These are phyloP conservation scores for Umbelopsis sp. DNA, from an alignment of 371 early-diverging fungal species.

Conservation along the genomic window DNA sequence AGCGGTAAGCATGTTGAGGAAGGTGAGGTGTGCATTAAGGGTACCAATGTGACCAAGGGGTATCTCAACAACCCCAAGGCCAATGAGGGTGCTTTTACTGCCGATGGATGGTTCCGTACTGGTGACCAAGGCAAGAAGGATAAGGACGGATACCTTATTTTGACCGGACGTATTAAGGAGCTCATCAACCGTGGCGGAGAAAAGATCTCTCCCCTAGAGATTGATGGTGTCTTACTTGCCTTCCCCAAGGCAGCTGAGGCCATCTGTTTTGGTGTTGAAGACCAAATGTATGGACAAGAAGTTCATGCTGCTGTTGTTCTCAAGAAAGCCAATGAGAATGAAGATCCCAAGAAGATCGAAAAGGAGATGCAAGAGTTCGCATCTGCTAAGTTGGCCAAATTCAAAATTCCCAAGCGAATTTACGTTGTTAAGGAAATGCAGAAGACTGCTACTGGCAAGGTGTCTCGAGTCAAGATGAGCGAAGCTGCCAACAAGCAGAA, in stretches of 20 bases:
- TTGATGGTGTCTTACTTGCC: constrained; percentile 78
- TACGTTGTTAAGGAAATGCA: constrained; percentile 74
- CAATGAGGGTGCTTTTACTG: constrained; percentile 68
- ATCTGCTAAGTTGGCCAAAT: constrained; percentile 64
- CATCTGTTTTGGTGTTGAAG: constrained; percentile 75
- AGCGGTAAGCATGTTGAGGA: constrained; percentile 55
- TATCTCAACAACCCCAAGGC: constrained; percentile 85
- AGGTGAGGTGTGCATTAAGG: constrained; percentile 88
- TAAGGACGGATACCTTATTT: constrained; percentile 69
- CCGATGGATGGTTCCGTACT: constrained; percentile 75
- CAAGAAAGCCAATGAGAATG: constrained; percentile 30
- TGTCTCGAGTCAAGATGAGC: constrained; percentile 61
- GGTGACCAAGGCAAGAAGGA: constrained; percentile 83
- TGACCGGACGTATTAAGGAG: constrained; percentile 84
- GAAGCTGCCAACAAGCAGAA: constrained; percentile 51
- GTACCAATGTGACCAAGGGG: constrained; percentile 77
- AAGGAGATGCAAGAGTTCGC: constrained; percentile 54
- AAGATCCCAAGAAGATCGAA: constrained; percentile 38
- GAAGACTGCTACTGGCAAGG: constrained; percentile 79
- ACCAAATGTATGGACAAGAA: constrained; percentile 82
- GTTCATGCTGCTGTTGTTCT: constrained; percentile 80
- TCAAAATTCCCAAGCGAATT: constrained; percentile 79
- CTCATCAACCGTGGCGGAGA: constrained; percentile 83
- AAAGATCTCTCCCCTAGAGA: constrained; percentile 81
- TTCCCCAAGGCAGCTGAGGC: constrained; percentile 78